A percentile compares a stretch with the other conserved stretches of the same genome.
These are phyloP conservation scores for Carex littledalei DNA, from an alignment of 176 grass and related monocot genomes.

Conservation along the genomic window DNA sequence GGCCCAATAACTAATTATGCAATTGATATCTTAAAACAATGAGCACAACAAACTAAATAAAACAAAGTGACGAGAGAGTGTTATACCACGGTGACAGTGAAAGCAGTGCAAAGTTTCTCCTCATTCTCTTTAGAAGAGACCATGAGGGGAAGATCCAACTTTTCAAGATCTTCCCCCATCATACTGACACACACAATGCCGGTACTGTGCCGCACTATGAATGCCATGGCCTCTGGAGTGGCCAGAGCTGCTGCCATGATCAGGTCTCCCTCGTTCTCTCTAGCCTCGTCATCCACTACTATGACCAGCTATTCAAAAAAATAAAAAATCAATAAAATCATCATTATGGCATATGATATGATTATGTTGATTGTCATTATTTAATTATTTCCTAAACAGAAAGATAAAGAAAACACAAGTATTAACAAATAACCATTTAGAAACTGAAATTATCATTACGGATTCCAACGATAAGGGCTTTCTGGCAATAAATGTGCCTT, in stretches of 20 bases:
- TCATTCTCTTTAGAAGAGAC: conserved; percentile 80
- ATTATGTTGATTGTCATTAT: background rate
- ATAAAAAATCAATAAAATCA: conserved; percentile 9
- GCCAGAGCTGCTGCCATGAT: conserved; percentile 77
- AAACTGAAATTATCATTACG: background rate
- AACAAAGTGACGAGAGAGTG: background rate
- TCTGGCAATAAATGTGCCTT: background rate
- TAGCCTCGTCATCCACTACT: conserved; percentile 81
- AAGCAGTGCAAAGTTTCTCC: conserved; percentile 73
- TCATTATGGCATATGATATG: background rate
- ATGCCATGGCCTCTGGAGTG: conserved; percentile 79
- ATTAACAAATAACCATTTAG: background rate
- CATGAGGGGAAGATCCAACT: conserved; percentile 76
- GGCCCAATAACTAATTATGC: background rate
- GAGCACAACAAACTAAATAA: background rate
- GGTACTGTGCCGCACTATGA: conserved; percentile 72
- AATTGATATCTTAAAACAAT: background rate
- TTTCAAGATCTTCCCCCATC: conserved; percentile 78
- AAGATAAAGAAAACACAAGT: background rate
- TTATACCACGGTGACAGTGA: conserved; percentile 78
- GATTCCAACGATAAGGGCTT: background rate
- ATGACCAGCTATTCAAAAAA: conserved; percentile 55
- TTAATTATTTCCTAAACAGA: background rate
- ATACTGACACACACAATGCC: conserved; percentile 94
- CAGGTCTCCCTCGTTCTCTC: conserved; percentile 91